phyloP scores from a whole-genome alignment of 805 yeast genomes.

The Candida silvicultrix region DNA sequence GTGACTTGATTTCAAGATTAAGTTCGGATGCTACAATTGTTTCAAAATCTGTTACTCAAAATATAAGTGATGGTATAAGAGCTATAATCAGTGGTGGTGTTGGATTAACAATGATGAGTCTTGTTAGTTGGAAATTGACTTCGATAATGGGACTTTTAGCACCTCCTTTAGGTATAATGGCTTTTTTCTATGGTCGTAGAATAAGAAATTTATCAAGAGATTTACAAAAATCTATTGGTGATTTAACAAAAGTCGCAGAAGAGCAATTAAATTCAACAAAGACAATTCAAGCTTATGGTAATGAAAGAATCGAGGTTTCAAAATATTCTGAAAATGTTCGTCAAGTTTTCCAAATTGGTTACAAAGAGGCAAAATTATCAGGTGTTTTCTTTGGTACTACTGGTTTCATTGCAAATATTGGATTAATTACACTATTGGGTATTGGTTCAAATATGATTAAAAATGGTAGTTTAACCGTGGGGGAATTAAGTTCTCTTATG shows the following conservation, averaged over 20 bases:
- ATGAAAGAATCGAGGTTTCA: constrained; percentile 71
- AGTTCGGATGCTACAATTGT: constrained; percentile 88
- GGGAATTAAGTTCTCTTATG: constrained; percentile 87
- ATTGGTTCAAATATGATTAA: constrained; percentile 81
- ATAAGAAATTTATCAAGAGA: constrained; percentile 68
- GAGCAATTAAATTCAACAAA: constrained; percentile 81
- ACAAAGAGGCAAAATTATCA: constrained; percentile 72
- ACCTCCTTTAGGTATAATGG: constrained; percentile 79
- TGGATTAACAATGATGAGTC: constrained; percentile 88
- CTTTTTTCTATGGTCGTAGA: constrained; percentile 74
- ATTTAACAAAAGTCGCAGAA: constrained; percentile 83
- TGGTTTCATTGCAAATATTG: constrained; percentile 78
- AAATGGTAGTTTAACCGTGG: constrained; percentile 70
- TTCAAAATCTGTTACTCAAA: constrained; percentile 78
- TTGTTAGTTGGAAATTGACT: constrained; percentile 77
- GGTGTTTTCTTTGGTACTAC: constrained; percentile 76
- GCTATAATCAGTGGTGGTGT: constrained; percentile 77
- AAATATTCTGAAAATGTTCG: constrained; percentile 70
- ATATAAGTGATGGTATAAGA: constrained; percentile 87
- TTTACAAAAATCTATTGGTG: constrained; percentile 81
- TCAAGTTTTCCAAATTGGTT: constrained; percentile 57
- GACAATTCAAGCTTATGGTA: constrained; percentile 88
- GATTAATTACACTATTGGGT: constrained; percentile 68
- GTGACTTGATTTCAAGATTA: constrained; percentile 84
- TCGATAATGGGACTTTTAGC: constrained; percentile 72